phyloP scores from a whole-genome alignment of 2,329 filamentous ascomycete species.

The Lecanicillium sp. region DNA sequence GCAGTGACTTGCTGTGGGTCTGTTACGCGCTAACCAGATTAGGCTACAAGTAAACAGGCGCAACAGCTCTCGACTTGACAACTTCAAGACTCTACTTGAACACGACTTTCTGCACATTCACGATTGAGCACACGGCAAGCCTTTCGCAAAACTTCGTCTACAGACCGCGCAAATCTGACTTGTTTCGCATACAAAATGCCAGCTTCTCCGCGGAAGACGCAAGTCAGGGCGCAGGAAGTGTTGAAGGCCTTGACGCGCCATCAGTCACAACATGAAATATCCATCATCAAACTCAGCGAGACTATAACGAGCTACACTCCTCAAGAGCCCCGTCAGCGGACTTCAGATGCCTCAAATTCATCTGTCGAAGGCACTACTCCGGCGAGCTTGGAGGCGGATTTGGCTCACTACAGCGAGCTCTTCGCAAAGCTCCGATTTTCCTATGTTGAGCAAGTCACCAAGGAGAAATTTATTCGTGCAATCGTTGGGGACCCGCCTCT shows the following conservation, averaged over 20 bases:
- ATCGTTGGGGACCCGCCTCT: constrained; percentile 87
- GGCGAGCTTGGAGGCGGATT: constrained; percentile 71
- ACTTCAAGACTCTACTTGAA: too few relatives aligned
- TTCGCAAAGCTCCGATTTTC: constrained; percentile 96
- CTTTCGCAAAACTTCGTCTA: too few relatives aligned
- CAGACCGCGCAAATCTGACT: too few relatives aligned
- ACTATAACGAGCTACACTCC: constrained; percentile 54
- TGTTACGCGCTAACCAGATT: constrained; percentile 21
- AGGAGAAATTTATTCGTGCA: constrained; percentile 92
- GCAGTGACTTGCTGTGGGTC: background rate
- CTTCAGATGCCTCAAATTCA: constrained; percentile 65
- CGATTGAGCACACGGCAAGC: too few relatives aligned
- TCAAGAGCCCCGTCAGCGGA: constrained; percentile 43
- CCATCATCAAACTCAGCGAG: constrained; percentile 71
- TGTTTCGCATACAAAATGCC: constrained; percentile 18
- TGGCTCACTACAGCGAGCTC: constrained; percentile 87
- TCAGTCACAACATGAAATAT: constrained; percentile 55
- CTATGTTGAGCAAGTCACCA: constrained; percentile 97
- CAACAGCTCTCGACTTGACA: too few relatives aligned
- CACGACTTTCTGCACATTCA: too few relatives aligned
- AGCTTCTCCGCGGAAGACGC: constrained; percentile 18
- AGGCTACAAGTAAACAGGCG: constrained; percentile 36
- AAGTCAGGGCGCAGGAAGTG: constrained; percentile 32
- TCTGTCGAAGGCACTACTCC: constrained; percentile 64
- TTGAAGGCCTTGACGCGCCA: constrained; percentile 47